phyloP scores from a whole-genome alignment of 768 basidiomycete genomes.

The Naematelia aurantialba region DNA sequence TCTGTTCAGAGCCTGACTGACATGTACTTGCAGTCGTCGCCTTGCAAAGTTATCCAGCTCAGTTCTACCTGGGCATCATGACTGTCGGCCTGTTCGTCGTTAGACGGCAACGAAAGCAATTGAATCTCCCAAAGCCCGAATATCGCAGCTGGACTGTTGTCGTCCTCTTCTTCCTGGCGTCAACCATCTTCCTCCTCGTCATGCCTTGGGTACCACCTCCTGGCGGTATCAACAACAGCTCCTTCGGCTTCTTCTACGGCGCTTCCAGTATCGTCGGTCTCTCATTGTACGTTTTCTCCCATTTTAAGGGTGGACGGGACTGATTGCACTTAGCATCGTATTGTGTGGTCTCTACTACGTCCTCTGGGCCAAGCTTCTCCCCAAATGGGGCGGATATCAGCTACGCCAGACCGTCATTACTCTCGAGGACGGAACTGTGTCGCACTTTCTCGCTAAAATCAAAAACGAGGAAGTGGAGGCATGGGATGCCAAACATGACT shows the following conservation, averaged over 20 bases:
- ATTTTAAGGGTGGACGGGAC: background rate
- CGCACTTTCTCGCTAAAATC: slow-evolving; percentile 19
- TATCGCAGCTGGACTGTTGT: slow-evolving; percentile 34
- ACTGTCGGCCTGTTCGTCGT: slow-evolving; percentile 49
- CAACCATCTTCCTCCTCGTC: slow-evolving; percentile 46
- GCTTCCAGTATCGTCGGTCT: slow-evolving; percentile 24
- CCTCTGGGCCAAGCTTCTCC: slow-evolving; percentile 55
- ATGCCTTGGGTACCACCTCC: slow-evolving; percentile 48
- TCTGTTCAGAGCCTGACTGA: slow-evolving; percentile 27
- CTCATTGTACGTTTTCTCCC: slow-evolving; percentile 19
- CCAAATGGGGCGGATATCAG: slow-evolving; percentile 54
- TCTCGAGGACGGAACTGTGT: slow-evolving; percentile 25
- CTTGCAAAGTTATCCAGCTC: slow-evolving; percentile 19
- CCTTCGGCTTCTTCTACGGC: slow-evolving; percentile 39
- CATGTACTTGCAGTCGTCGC: slow-evolving; percentile 41
- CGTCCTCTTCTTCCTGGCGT: slow-evolving; percentile 31
- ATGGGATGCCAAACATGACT: slow-evolving; percentile 25
- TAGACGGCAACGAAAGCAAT: slow-evolving; percentile 35
- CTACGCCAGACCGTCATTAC: slow-evolving; percentile 50
- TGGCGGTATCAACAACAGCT: slow-evolving; percentile 45
- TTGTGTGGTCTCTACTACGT: slow-evolving; percentile 45
- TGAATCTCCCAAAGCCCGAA: slow-evolving; percentile 32
- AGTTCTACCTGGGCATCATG: slow-evolving; percentile 44
- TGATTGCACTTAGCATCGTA: slow-evolving; percentile 11
- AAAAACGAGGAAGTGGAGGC: slow-evolving; percentile 19